These are phyloP conservation scores for Diaporthe helianthi DNA, from an alignment of 2,329 filamentous ascomycete genomes.

Conservation along the genomic window DNA sequence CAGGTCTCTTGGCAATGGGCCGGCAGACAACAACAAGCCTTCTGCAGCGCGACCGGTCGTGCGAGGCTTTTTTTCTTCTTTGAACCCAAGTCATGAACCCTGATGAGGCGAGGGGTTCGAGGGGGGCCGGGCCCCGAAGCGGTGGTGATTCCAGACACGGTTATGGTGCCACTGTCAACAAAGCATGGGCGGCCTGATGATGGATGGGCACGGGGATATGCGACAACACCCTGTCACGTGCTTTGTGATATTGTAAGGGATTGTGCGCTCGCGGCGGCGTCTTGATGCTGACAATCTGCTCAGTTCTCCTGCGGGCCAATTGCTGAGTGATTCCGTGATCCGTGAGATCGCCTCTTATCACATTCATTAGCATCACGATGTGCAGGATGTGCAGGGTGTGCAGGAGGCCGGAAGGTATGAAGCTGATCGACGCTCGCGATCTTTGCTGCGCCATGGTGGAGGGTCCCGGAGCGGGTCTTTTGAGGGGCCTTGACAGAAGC, in stretches of 20 bases:
- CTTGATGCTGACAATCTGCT: not conserved
- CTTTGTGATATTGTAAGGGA: not conserved
- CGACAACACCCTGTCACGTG: conserved; percentile 20
- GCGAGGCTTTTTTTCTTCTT: not conserved
- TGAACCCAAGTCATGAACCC: conserved; percentile 17
- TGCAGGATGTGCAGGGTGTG: conserved; percentile 7
- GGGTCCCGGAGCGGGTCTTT: not conserved
- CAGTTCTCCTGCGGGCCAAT: not conserved
- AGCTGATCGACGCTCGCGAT: conserved; percentile 11
- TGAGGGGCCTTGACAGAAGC: not conserved
- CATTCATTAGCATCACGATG: conserved; percentile 9
- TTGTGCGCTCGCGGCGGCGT: not conserved
- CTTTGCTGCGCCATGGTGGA: conserved; percentile 19
- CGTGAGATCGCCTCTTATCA: not conserved
- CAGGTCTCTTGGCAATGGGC: conserved; percentile 5
- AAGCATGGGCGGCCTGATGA: not conserved
- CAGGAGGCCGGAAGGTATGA: conserved; percentile 11
- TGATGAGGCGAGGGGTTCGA: not conserved
- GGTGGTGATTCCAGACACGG: not conserved
- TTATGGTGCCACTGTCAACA: conserved; percentile 5
- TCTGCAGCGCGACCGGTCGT: not conserved
- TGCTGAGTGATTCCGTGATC: not conserved
- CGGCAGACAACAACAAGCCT: conserved; percentile 4
- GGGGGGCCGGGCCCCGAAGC: not conserved
- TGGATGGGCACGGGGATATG: not conserved